Conservation (phyloP, 2,329 filamentous ascomycete species). For the Ophiostoma pallidulum region DNA sequence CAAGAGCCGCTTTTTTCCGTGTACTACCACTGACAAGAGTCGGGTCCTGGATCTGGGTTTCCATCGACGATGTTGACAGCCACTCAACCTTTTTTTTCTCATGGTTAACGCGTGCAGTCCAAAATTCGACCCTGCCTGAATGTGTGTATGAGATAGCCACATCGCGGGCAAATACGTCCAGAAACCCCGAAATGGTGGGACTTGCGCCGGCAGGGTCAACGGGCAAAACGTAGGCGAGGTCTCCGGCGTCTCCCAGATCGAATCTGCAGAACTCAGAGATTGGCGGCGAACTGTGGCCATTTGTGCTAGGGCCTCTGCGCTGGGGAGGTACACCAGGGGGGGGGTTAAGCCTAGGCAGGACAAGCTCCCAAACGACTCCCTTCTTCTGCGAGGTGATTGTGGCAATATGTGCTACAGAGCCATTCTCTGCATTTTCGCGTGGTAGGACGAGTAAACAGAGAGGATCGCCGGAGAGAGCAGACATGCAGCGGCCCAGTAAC, state of each 20-base stretch:
- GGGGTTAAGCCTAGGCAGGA: constrained; percentile 40
- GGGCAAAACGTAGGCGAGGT: constrained; percentile 60
- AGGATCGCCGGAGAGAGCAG: constrained; percentile 57
- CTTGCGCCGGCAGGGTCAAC: constrained; percentile 77
- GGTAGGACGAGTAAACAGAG: constrained; percentile 73
- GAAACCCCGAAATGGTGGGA: constrained; percentile 62
- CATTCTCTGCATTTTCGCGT: constrained; percentile 44
- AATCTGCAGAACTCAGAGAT: constrained; percentile 64
- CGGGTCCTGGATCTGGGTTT: constrained; percentile 64
- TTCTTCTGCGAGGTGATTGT: constrained; percentile 70
- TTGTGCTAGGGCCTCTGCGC: constrained; percentile 16
- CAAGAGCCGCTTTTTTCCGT: constrained; percentile 76
- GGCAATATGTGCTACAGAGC: constrained; percentile 60
- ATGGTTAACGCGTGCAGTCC: constrained; percentile 67
- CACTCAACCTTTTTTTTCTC: constrained; percentile 59
- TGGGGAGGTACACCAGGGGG: constrained; percentile 5
- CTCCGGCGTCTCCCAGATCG: constrained; percentile 50
- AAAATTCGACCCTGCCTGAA: constrained; percentile 66
- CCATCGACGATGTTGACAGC: constrained; percentile 71
- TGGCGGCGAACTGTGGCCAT: constrained; percentile 28
- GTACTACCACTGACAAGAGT: constrained; percentile 77
- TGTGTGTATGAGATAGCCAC: constrained; percentile 77
- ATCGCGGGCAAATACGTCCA: constrained; percentile 79
- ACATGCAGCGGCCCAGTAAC: constrained; percentile 49
- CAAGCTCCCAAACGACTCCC: constrained; percentile 73